These are phyloP conservation scores for Pelargonium nanum DNA, from an alignment of 345 rosid species.

Conservation along the genomic window DNA sequence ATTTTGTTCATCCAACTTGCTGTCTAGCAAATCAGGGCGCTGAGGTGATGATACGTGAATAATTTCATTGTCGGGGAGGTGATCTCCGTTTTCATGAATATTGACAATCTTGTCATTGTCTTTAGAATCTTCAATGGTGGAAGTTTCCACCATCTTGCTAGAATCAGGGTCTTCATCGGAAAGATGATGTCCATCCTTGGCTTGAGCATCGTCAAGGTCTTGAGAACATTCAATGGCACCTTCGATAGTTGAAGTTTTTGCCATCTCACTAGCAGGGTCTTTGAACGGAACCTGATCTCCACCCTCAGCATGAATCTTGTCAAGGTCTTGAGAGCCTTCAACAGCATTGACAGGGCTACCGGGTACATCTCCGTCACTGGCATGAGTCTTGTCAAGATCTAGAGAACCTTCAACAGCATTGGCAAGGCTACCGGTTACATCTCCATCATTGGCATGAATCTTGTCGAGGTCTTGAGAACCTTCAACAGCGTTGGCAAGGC, in stretches of 20 bases:
- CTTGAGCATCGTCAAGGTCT: neutral
- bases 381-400: constrained; percentile 15
- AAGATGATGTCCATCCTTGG: neutral
- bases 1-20: constrained; percentile 20
- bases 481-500: constrained; percentile 13
- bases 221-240: neutral
- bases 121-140: neutral
- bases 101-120: neutral
- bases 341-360: constrained; percentile 4
- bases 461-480: constrained; percentile 16
- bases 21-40: constrained; percentile 13
- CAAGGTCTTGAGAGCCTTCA: too few relatives aligned
- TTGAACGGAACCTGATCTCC: too few relatives aligned
- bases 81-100: neutral
- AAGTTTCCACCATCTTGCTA: neutral
- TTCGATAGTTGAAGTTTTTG: neutral
- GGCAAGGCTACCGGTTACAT: constrained; percentile 7
- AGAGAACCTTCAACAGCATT: constrained; percentile 10
- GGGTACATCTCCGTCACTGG: constrained; percentile 9
- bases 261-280: too few relatives aligned
- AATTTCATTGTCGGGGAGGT: neutral
- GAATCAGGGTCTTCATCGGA: neutral
- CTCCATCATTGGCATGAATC: constrained; percentile 10
- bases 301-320: too few relatives aligned
- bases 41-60: neutral